A percentile compares a stretch with the other conserved stretches of the same genome.
Evolutionary conservation across 257 asterid genomes (phyloP).

Genomic region (Penstemon davidsonii): DNA sequence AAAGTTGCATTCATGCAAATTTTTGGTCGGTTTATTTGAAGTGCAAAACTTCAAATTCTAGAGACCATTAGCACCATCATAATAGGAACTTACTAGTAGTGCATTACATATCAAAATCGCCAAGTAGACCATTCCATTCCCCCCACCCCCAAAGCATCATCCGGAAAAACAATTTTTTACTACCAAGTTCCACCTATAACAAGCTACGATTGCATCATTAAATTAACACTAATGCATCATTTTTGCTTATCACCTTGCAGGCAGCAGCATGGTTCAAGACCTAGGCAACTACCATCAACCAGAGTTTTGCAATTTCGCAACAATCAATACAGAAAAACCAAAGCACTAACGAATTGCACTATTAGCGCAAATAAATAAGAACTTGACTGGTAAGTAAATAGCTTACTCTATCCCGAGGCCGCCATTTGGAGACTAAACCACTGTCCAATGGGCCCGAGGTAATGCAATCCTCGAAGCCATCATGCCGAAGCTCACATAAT

Average conservation of each 20-base stretch:
- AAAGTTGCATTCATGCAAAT: too few relatives aligned
- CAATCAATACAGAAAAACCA: not conserved
- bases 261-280: too few relatives aligned
- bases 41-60: too few relatives aligned
- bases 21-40: too few relatives aligned
- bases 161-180: too few relatives aligned
- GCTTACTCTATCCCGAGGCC: slow-evolving; percentile 89
- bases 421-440: slow-evolving; percentile 93
- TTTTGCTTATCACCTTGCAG: not conserved
- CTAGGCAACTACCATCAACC: not conserved
- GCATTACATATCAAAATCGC: too few relatives aligned
- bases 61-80: too few relatives aligned
- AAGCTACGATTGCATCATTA: slow-evolving; percentile 15
- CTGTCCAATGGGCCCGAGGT: slow-evolving; percentile 88
- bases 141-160: too few relatives aligned
- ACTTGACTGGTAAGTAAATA: not conserved
- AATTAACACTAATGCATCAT: not conserved
- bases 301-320: not conserved
- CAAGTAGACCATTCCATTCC: too few relatives aligned
- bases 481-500: slow-evolving; percentile 90
- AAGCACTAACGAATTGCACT: not conserved
- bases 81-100: too few relatives aligned
- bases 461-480: slow-evolving; percentile 76
- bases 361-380: not conserved
- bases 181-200: not conserved